Base-by-base conservation (phyloP, 805 yeast genomes). In the Yarrowia sp. region DNA sequence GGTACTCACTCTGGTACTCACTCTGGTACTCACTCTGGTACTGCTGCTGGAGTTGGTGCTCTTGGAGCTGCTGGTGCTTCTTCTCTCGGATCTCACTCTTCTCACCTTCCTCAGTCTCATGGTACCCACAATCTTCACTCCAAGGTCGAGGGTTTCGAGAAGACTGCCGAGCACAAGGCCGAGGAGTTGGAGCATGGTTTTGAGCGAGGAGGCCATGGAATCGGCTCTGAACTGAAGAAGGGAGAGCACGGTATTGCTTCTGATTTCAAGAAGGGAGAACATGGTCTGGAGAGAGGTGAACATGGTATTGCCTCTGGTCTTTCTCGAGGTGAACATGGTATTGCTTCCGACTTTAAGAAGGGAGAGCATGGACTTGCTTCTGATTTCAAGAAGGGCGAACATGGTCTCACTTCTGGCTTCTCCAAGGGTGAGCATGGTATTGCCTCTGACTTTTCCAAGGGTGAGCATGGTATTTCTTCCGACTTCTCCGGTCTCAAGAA, bases 71-170 rank as follows among this genome's bases (percentile, higher is more conserved):
- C 36, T 14, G 17, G 24, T 40, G 19, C 44, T 40, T 17, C 17
- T 9, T 40, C 55, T 52, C 7, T 40, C 17, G 56, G 42, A 2
- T 30, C 20, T 9, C 44, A 39, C 24, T 14, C 39, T 1, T 30
- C 20, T 9, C 44, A 39, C 24, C 19, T 53, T 1, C 61, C 61
- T 10, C 46, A 39, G 20, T 55, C 61, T 12, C 61, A 55, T 10
- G 46, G 46, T 9, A 39, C 61, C 46, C 36, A 20, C 61, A 55
- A 55, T 20, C 46, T 55, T 19, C 61, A 55, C 20, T 55, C 61
- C 61, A 55, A 55, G 61, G 61, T 55, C 3, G 61, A 55, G 61
- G 61, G 61, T n/a, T 15, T 55, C 34, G 61, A 55, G 36, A 55
- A 39, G 46, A 39, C 36, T 20, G 61, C 61, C 15, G 61, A 55